Base-by-base conservation (phyloP, 371 early-diverging fungal species). In the Caulochytrium protostelioides region DNA sequence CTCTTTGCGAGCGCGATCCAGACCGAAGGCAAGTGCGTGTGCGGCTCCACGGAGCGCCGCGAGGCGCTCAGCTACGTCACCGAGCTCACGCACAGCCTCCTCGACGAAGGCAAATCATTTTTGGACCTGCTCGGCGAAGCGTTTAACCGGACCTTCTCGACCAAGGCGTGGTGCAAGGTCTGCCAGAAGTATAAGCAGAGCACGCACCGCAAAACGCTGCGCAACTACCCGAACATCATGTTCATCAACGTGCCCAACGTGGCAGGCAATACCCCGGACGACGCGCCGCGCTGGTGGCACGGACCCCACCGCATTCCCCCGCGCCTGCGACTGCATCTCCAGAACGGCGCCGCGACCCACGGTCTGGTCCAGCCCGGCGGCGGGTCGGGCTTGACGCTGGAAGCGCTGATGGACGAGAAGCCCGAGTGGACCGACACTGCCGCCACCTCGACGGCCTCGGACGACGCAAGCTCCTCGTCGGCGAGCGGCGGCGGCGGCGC, bases 101-200 rank as follows among this genome's bases (percentile, higher is more conserved):
- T 42, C 38, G 35, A 24, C n/a, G n/a, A n/a, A n/a, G n/a, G n/a
- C n/a, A n/a, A n/a, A n/a, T n/a, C 53, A 13, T 74, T 76, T 32
- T 51, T 60, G 0, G 73, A 70, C 20, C 49, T 78, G 3, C 39
- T 80, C 24, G 62, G 69, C 42, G 51, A 58, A 12, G 75, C 75
- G 41, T 59, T 83, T 36, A 64, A 68, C 22, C 52, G 77, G 8
- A 76, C 76, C 38, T 58, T 66, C 9, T 61, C 68, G 37, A 76
- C 79, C 19, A 76, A 72, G 35, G 83, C 80, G 5, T 80, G 79
- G 77, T 84, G 85, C 42, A 32, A 61, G 6, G 49, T 50, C 6
- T 84, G 85, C 47, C 69, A 69, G 28, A 63, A 66, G 35, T 79
- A 79, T 39, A 71, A 72, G 38, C 70, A 70, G 0, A 71, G 65